A percentile compares a stretch with the other conserved stretches of the same genome.
phyloP scores from a whole-genome alignment of 2,329 filamentous ascomycete genomes.

The Cryphonectria japonica region DNA sequence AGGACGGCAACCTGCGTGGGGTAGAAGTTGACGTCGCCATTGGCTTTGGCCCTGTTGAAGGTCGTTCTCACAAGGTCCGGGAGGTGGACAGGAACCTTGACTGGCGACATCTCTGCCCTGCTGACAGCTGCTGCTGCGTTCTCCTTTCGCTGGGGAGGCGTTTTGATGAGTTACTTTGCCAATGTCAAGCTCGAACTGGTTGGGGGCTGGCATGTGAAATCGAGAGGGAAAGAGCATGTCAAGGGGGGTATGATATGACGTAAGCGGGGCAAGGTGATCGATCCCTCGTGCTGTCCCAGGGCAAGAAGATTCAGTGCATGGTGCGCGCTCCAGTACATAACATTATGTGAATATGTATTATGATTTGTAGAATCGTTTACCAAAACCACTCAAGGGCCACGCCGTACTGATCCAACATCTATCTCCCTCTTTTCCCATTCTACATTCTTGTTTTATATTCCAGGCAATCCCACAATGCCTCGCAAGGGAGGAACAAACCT shows the following conservation, averaged over 20 bases:
- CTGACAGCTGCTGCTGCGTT: not conserved
- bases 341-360: not conserved
- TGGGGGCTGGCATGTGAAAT: slow-evolving; percentile 2
- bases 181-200: not conserved
- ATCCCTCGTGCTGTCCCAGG: not conserved
- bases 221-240: not conserved
- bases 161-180: not conserved
- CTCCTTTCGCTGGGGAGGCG: not conserved
- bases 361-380: not conserved
- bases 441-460: slow-evolving; percentile 43
- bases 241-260: slow-evolving; percentile 16
- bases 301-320: not conserved
- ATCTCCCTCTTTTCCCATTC: too few relatives aligned
- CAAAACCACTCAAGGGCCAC: not conserved
- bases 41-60: slow-evolving; percentile 52
- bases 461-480: slow-evolving; percentile 53
- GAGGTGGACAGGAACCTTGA: slow-evolving; percentile 50
- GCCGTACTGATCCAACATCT: not conserved
- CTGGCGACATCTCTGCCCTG: slow-evolving; percentile 41
- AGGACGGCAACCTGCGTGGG: slow-evolving; percentile 57
- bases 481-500: slow-evolving; percentile 53
- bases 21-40: slow-evolving; percentile 57
- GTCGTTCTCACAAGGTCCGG: slow-evolving; percentile 54
- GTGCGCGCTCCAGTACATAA: too few relatives aligned
- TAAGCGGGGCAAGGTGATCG: slow-evolving; percentile 3